These are phyloP conservation scores for Axilococcus clingmanii DNA, from an alignment of 139 green algal genomes.

Conservation along the genomic window DNA sequence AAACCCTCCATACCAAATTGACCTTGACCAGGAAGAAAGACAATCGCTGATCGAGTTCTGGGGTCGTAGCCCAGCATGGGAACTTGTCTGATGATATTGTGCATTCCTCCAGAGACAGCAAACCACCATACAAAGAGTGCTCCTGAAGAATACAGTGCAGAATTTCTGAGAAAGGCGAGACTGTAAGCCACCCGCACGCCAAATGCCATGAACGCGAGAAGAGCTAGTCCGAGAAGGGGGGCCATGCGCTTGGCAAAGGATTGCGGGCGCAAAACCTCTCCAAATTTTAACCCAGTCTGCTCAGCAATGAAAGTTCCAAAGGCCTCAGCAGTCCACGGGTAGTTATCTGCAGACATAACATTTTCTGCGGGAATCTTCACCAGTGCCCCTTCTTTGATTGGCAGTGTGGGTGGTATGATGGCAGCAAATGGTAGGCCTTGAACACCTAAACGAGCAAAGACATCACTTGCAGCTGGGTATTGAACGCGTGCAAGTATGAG, in stretches of 20 bases:
- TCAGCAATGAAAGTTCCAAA: constrained; percentile 34
- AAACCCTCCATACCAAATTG: constrained; percentile 76
- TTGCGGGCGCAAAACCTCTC: too few species aligned
- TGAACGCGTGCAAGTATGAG: constrained; percentile 54
- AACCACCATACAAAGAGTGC: constrained; percentile 57
- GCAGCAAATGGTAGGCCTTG: constrained; percentile 47
- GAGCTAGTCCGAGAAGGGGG: constrained; percentile 15
- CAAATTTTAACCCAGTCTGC: constrained; percentile 22
- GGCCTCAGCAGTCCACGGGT: constrained; percentile 22
- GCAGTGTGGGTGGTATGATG: constrained; percentile 21
- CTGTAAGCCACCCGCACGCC: constrained; percentile 20
- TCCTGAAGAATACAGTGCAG: constrained; percentile 30
- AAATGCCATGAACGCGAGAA: constrained; percentile 17
- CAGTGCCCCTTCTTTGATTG: constrained; percentile 16
- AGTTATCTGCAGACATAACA: constrained; percentile 12
- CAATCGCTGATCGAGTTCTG: constrained; percentile 9
- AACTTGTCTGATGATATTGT: constrained; percentile 86
- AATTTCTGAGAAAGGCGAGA: constrained; percentile 36
- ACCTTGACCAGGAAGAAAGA: constrained; percentile 18
- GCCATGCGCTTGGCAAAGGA: too few species aligned
- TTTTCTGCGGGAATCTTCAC: constrained; percentile 32
- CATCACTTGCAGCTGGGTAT: constrained; percentile 24
- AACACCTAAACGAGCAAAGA: constrained; percentile 37
- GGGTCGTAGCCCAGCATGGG: constrained; percentile 41
- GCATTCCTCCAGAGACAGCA: constrained; percentile 61